Base-by-base conservation (phyloP, 2,329 filamentous ascomycete genomes). In the Exophiala dermatitidis region DNA sequence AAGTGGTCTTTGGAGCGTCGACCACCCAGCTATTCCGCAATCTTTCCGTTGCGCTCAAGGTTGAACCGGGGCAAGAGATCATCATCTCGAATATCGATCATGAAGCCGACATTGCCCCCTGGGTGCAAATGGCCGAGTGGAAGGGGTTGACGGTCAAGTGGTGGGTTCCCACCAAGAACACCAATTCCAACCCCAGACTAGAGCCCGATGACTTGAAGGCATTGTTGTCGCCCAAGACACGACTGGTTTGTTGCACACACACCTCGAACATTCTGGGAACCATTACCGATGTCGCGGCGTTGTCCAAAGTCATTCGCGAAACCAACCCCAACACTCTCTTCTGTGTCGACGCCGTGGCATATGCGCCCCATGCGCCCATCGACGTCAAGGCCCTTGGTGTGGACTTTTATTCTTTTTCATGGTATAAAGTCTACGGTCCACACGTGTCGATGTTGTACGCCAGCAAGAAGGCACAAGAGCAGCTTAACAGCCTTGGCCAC, bases 381-480 rank as follows among this genome's bases (percentile, higher is more conserved):
- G 83, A 91, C 65, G 83, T 90, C 3, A 75, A 79, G 58, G 80
- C 71, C 0, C 73, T 88, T 0, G 85, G 78, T 1, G 83, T 85
- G 0, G 87, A 91, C 65, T 83, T 90, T 61, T 91, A 90, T 67
- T 71, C 76, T n/a, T 88, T 90, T 65, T 83, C 78, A 0, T 90
- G 86, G 86, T 90, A 90, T 70, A 91, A 91, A 67, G 80, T 90
- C 1, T 90, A 86, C 64, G 87, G 86, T 0, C 86, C 87, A 1
- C 87, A 90, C 61, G 75, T 90, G 1, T 77, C 85, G 0, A 78
- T 84, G 58, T 71, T 91, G 1, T 91, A 88, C 64, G 84, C 79
- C 3, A 80, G 80, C 28, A 72, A 72, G 3, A 63, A 68, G 0
- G 82, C 80, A 0, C 81, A 85, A 55, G 63, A 76, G 10, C 67